These are phyloP conservation scores for Hysterangium stoloniferum DNA, from an alignment of 768 basidiomycete species.

Conservation along the genomic window DNA sequence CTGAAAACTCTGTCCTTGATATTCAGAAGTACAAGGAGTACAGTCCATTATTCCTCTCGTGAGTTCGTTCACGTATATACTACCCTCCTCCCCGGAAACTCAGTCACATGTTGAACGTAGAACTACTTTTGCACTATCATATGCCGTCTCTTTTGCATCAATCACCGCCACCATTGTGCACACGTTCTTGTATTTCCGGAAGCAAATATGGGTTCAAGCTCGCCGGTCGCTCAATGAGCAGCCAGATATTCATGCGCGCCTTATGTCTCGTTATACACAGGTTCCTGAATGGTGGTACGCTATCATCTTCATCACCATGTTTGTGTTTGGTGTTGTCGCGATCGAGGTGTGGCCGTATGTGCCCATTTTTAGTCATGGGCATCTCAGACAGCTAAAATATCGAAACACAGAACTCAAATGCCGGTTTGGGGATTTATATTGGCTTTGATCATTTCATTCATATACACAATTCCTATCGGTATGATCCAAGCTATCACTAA, in stretches of 20 bases:
- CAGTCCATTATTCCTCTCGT: slow-evolving; percentile 56
- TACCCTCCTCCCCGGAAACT: slow-evolving; percentile 25
- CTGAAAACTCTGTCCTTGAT: slow-evolving; percentile 47
- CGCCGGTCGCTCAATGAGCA: slow-evolving; percentile 69
- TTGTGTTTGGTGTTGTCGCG: slow-evolving; percentile 57
- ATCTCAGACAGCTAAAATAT: background rate
- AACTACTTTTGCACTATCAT: slow-evolving; percentile 67
- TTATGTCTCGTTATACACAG: slow-evolving; percentile 70
- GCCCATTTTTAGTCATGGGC: slow-evolving; percentile 36
- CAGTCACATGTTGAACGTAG: slow-evolving; percentile 11
- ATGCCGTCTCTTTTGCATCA: slow-evolving; percentile 76
- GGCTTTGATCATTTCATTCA: slow-evolving; percentile 49
- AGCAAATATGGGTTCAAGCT: slow-evolving; percentile 68
- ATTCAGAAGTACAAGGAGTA: slow-evolving; percentile 45
- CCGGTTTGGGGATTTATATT: slow-evolving; percentile 71
- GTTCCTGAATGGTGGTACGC: slow-evolving; percentile 86
- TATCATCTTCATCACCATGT: slow-evolving; percentile 58
- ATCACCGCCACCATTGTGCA: slow-evolving; percentile 72
- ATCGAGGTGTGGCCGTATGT: slow-evolving; percentile 67
- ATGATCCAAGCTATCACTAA: slow-evolving; percentile 34
- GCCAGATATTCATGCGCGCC: slow-evolving; percentile 75
- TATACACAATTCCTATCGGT: slow-evolving; percentile 74
- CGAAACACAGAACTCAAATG: slow-evolving; percentile 40
- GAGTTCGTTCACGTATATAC: slow-evolving; percentile 20
- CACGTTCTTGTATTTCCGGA: slow-evolving; percentile 65